phyloP scores from a whole-genome alignment of 441 rosid genomes.

The Gossypium gossypioides region DNA sequence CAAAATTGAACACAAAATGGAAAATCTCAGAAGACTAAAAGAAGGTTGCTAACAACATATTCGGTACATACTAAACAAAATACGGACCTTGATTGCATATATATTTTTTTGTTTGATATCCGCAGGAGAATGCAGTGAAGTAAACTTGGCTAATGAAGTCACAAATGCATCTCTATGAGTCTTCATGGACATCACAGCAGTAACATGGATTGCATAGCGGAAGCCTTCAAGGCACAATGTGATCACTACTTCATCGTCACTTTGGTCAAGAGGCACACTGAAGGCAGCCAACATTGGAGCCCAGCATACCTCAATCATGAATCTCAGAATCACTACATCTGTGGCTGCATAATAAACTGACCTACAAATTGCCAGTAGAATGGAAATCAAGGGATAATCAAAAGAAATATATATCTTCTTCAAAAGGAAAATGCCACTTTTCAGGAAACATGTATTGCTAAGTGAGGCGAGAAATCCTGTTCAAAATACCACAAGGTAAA shows the following conservation, averaged over 20 bases:
- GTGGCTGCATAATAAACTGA: conserved; percentile 95
- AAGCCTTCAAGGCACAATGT: conserved; percentile 87
- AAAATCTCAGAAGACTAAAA: not conserved
- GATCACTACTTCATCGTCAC: conserved; percentile 74
- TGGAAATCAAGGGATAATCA: conserved; percentile 19
- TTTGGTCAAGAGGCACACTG: conserved; percentile 96
- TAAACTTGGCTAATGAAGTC: conserved; percentile 94
- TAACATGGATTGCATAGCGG: conserved; percentile 84
- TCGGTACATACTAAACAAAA: conserved; percentile 1
- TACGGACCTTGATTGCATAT: conserved; percentile 81
- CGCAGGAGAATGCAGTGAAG: conserved; percentile 95
- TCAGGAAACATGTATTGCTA: not conserved
- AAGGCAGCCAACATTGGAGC: conserved; percentile 99
- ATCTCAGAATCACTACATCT: conserved; percentile 85
- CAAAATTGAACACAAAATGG: not conserved
- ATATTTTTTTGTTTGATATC: conserved; percentile 90
- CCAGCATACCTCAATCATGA: conserved; percentile 99
- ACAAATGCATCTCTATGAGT: conserved; percentile 99
- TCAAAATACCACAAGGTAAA: not conserved
- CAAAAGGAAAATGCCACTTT: not conserved
- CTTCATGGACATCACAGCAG: conserved; percentile 96
- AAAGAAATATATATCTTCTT: not conserved
- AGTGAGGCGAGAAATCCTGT: not conserved
- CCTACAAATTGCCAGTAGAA: conserved; percentile 45
- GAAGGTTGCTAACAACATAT: not conserved